These are phyloP conservation scores for Epichloe sibirici DNA, from an alignment of 2,329 filamentous ascomycete genomes.

Conservation along the genomic window DNA sequence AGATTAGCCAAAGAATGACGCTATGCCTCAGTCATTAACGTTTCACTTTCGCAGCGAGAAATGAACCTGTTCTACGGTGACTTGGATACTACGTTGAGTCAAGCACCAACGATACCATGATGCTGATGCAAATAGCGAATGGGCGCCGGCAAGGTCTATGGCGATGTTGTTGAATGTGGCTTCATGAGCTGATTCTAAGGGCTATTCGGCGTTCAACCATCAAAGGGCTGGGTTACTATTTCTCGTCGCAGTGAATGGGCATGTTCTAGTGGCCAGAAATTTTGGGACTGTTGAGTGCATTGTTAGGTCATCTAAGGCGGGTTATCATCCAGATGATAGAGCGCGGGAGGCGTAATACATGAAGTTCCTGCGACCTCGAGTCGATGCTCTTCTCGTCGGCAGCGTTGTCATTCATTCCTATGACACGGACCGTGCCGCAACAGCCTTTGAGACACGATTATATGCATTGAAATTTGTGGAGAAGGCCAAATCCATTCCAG, in stretches of 20 bases:
- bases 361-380: background rate
- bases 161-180: conserved; percentile 7
- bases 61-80: conserved; percentile 50
- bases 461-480: no score
- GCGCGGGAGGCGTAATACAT: conserved; percentile 5
- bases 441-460: no score
- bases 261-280: conserved; percentile 16
- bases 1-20: conserved; percentile 29
- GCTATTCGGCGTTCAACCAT: conserved; percentile 20
- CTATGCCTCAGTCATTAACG: conserved; percentile 4
- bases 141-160: background rate
- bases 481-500: no score
- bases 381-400: background rate
- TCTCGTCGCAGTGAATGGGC: conserved; percentile 17
- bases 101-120: conserved; percentile 19
- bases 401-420: no score
- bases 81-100: conserved; percentile 37
- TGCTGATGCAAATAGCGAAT: background rate
- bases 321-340: conserved; percentile 6
- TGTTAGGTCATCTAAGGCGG: conserved; percentile 14
- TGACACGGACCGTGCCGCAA: no score
- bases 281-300: conserved; percentile 15
- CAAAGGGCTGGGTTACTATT: conserved; percentile 16
- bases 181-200: conserved; percentile 10
- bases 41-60: conserved; percentile 38